phyloP scores from a whole-genome alignment of 2,329 filamentous ascomycete species.

The Fusarium tricinctum region DNA sequence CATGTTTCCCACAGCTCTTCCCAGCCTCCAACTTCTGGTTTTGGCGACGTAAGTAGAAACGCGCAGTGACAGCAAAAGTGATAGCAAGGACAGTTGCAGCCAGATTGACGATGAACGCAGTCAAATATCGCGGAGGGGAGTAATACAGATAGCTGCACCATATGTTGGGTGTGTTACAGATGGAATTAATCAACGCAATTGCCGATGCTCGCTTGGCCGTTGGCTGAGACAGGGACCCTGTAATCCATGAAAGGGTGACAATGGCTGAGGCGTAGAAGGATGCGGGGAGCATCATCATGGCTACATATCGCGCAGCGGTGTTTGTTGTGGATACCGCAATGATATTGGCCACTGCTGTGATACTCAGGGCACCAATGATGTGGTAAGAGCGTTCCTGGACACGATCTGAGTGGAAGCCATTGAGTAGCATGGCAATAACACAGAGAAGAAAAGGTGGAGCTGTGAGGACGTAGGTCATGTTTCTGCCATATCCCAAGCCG shows the following conservation, averaged over 20 bases:
- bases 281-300: conserved; percentile 16
- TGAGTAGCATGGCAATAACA: conserved; percentile 15
- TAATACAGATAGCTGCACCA: conserved; percentile 15
- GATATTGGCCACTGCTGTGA: conserved; percentile 5
- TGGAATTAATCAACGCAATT: conserved; percentile 6
- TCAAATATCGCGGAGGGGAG: neutral
- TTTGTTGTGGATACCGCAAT: conserved; percentile 15
- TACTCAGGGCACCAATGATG: conserved; percentile 1
- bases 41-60: conserved; percentile 1
- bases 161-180: conserved; percentile 6
- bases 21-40: conserved; percentile 3
- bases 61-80: neutral
- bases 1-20: conserved; percentile 1
- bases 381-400: conserved; percentile 32
- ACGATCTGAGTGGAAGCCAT: conserved; percentile 42
- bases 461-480: conserved; percentile 43
- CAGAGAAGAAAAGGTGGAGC: conserved; percentile 44
- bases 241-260: conserved; percentile 6
- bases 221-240: conserved; percentile 1
- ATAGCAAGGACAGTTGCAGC: conserved; percentile 1
- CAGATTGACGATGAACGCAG: conserved; percentile 8
- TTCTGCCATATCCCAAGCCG: conserved; percentile 48
- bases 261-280: conserved; percentile 14
- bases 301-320: conserved; percentile 10
- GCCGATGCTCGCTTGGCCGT: conserved; percentile 5